Evolutionary conservation across 2,329 filamentous ascomycete species (phyloP).

Genomic region (Alternaria panax): DNA sequence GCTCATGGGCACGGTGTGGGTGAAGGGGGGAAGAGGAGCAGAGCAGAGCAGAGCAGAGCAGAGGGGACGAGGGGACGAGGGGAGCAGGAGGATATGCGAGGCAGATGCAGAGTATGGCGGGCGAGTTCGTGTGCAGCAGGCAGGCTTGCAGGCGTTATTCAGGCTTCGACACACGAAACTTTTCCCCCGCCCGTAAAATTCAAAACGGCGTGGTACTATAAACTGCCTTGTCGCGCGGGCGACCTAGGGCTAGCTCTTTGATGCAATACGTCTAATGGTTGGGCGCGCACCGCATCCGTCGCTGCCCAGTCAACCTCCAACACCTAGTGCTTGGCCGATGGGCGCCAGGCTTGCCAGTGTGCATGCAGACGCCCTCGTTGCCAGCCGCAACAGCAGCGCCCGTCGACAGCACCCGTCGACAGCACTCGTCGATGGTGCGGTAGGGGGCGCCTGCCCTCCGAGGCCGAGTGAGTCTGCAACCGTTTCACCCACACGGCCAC

Average conservation of each 20-base stretch:
- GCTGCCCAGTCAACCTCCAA: constrained; percentile 18
- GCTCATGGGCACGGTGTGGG: constrained; percentile 12
- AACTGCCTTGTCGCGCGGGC: constrained; percentile 9
- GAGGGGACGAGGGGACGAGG: constrained; percentile 8
- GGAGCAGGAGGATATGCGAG: constrained; percentile 21
- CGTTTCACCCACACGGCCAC: constrained; percentile 3
- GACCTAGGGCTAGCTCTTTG: constrained; percentile 24
- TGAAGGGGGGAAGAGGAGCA: neutral
- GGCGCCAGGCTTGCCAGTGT: too few relatives aligned
- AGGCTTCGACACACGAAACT: constrained; percentile 31
- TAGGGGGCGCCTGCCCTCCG: neutral
- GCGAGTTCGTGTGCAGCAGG: constrained; percentile 18
- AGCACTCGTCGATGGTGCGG: too few relatives aligned
- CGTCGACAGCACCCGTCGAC: neutral
- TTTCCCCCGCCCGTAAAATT: constrained; percentile 34
- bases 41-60: neutral
- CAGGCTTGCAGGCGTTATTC: constrained; percentile 28
- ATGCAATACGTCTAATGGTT: constrained; percentile 38
- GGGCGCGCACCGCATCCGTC: constrained; percentile 28
- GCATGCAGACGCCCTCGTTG: constrained; percentile 14
- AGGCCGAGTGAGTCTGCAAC: constrained; percentile 16
- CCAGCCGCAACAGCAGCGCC: neutral
- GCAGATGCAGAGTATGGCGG: constrained; percentile 23
- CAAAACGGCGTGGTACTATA: constrained; percentile 35
- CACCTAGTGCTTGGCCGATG: constrained; percentile 4